phyloP scores from a whole-genome alignment of 352 stramenopile species.

The Pythium phragmiticola region DNA sequence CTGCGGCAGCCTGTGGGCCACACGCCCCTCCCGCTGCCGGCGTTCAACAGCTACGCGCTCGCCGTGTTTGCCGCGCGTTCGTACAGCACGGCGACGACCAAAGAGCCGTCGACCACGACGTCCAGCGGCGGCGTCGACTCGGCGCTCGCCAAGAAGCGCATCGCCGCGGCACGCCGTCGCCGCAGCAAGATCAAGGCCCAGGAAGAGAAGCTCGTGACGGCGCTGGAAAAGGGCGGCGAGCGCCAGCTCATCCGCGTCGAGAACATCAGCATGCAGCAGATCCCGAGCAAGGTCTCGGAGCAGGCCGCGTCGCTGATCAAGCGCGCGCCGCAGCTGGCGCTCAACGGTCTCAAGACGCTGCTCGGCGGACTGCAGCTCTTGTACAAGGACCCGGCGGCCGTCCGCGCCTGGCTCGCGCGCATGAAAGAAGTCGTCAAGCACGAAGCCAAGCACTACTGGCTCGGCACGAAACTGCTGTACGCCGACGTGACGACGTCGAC shows the following conservation, averaged over 20 bases:
- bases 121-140: constrained; percentile 33
- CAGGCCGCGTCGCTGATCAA: constrained; percentile 69
- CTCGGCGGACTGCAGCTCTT: constrained; percentile 58
- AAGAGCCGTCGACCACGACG: constrained; percentile 33
- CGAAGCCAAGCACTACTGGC: constrained; percentile 96
- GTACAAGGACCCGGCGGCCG: constrained; percentile 56
- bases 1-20: constrained; percentile 1
- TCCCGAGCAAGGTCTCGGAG: constrained; percentile 65
- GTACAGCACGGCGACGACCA: constrained; percentile 42
- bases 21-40: constrained; percentile 13
- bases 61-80: constrained; percentile 32
- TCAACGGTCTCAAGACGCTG: constrained; percentile 55
- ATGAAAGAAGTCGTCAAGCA: constrained; percentile 86
- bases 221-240: constrained; percentile 77
- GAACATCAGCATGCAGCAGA: constrained; percentile 64
- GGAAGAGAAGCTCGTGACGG: constrained; percentile 76
- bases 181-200: constrained; percentile 81
- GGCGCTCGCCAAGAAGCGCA: constrained; percentile 77
- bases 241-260: constrained; percentile 76
- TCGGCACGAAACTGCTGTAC: constrained; percentile 96
- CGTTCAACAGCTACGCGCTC: constrained; percentile 27
- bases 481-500: constrained; percentile 94
- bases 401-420: constrained; percentile 57
- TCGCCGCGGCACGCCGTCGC: constrained; percentile 61
- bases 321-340: constrained; percentile 58